Conservation (phyloP, 192 early-diverging fungal species). For the Chytriomyces hyalinus region DNA sequence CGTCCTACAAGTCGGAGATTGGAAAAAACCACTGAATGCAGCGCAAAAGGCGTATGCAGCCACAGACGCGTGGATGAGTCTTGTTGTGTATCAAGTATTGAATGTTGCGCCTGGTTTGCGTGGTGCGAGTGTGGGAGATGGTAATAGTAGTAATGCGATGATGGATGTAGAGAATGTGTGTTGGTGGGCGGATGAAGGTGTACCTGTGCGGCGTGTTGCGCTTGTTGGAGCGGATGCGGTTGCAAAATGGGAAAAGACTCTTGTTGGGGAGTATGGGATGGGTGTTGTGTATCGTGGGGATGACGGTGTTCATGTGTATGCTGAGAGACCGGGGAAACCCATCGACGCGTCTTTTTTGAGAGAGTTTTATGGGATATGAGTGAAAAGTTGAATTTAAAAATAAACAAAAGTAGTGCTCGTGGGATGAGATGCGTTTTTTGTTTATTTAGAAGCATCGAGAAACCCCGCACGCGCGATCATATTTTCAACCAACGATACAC, state of each 20-base stretch:
- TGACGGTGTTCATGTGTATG: not conserved
- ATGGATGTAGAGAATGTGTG: not conserved
- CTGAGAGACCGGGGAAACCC: not conserved
- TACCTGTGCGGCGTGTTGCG: slow-evolving; percentile 3
- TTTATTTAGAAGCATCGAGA: not conserved
- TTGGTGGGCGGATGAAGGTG: slow-evolving; percentile 17
- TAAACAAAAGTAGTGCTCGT: no score
- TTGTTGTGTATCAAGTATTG: slow-evolving; percentile 17
- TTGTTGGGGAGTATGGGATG: not conserved
- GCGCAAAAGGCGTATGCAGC: slow-evolving; percentile 23
- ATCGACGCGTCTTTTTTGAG: not conserved
- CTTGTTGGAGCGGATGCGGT: not conserved
- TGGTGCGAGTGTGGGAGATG: not conserved
- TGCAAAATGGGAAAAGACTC: not conserved
- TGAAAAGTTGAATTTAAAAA: not conserved
- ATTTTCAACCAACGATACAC: slow-evolving; percentile 21
- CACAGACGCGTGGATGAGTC: slow-evolving; percentile 26
- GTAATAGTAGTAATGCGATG: not conserved
- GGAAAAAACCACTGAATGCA: slow-evolving; percentile 4
- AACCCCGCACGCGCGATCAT: slow-evolving; percentile 9
- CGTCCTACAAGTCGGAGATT: slow-evolving; percentile 16
- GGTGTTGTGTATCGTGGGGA: not conserved
- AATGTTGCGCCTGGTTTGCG: not conserved
- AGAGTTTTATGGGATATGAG: not conserved
- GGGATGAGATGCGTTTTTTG: not conserved